Evolutionary conservation across 2,329 filamentous ascomycete genomes (phyloP).

Genomic region (Ciborinia camelliae): DNA sequence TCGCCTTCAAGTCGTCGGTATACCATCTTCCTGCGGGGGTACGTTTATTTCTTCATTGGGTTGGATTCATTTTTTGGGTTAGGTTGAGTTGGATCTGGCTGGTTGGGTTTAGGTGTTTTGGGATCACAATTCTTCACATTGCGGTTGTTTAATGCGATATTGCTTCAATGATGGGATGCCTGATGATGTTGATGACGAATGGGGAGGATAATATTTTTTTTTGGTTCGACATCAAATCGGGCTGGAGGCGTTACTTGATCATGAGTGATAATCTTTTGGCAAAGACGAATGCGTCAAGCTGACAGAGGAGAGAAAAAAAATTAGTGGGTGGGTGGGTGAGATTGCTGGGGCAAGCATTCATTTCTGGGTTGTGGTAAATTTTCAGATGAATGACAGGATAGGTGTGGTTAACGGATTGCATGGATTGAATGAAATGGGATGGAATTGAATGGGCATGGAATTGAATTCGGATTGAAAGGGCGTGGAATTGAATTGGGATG

Average conservation of each 20-base stretch:
- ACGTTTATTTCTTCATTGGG: background rate
- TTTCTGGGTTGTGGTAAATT: background rate
- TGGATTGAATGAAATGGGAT: background rate
- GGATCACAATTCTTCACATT: background rate
- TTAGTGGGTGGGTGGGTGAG: background rate
- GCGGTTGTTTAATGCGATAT: slow-evolving; percentile 1
- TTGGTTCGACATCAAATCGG: background rate
- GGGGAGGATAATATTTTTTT: background rate
- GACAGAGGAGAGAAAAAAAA: background rate
- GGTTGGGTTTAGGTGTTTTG: slow-evolving; percentile 1
- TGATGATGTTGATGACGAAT: slow-evolving; percentile 3
- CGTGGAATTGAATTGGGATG: background rate
- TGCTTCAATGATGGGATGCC: background rate
- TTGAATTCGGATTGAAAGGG: too few relatives aligned
- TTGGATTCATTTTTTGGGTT: background rate
- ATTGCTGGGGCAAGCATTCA: background rate
- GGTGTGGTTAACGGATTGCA: background rate
- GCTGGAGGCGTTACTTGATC: background rate
- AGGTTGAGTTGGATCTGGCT: background rate
- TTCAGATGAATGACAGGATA: background rate
- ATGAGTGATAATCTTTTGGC: background rate
- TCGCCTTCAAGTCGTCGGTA: background rate
- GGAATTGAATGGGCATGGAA: too few relatives aligned
- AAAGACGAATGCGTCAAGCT: background rate
- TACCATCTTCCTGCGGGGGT: background rate